phyloP scores from a whole-genome alignment of 495 filamentous ascomycete species.

The Aspergillus homomorphus region DNA sequence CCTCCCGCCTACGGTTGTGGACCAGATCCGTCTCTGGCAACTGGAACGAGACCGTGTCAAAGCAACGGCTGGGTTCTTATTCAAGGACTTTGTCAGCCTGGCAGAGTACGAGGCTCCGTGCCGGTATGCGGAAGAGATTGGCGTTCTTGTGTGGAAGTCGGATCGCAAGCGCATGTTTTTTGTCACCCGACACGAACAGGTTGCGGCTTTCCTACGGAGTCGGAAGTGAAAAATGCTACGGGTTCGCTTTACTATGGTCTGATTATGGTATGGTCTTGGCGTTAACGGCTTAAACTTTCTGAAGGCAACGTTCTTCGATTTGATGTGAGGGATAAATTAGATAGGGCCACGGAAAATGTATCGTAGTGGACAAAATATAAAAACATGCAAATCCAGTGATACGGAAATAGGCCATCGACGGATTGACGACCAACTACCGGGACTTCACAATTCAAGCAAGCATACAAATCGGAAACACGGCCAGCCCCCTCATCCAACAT shows the following conservation, averaged over 20 bases:
- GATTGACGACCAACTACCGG: too few species aligned
- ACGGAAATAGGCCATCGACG: too few species aligned
- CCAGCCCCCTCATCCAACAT: too few species aligned
- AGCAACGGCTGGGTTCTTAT: constrained; percentile 75
- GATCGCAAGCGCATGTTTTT: constrained; percentile 80
- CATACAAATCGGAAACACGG: too few species aligned
- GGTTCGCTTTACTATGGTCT: too few species aligned
- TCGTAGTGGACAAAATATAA: too few species aligned
- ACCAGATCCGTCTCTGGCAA: constrained; percentile 97
- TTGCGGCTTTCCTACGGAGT: constrained; percentile 72
- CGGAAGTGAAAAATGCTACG: constrained; percentile 41
- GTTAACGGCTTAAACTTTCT: neutral
- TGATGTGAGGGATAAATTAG: too few species aligned
- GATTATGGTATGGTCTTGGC: neutral
- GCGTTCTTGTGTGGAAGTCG: constrained; percentile 85
- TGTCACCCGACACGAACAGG: constrained; percentile 79
- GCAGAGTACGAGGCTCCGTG: constrained; percentile 74
- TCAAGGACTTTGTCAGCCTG: constrained; percentile 76
- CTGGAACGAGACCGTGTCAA: constrained; percentile 92
- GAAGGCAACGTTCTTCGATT: neutral
- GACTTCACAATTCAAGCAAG: too few species aligned
- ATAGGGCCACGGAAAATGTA: too few species aligned
- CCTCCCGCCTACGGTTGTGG: constrained; percentile 90
- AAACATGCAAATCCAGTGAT: too few species aligned
- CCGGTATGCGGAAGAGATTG: constrained; percentile 83